Conservation (phyloP, 2,329 filamentous ascomycete species). For the Mycosphaerella sp. region DNA sequence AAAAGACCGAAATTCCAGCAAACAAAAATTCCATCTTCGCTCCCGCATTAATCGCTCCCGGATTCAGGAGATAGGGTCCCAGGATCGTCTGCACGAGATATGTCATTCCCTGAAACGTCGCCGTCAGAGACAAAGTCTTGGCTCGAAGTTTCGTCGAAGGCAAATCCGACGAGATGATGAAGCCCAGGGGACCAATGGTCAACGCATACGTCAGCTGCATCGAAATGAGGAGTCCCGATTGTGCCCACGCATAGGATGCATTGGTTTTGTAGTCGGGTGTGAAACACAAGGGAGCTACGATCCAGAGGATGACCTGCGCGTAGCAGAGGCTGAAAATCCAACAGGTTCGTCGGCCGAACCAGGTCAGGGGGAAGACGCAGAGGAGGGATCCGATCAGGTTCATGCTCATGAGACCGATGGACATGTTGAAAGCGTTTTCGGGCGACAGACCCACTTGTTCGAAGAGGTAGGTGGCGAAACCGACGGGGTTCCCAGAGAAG, state of each 20-base stretch:
- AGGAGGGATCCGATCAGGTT: background rate
- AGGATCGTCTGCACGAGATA: background rate
- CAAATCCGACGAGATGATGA: background rate
- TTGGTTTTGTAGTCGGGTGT: background rate
- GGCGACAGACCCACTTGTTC: conserved; percentile 1
- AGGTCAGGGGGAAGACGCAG: background rate
- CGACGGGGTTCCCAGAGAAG: background rate
- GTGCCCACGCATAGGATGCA: background rate
- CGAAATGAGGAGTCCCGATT: conserved; percentile 4
- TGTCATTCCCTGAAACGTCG: background rate
- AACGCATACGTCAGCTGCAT: conserved; percentile 1
- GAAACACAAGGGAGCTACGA: background rate
- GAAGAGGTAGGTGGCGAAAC: conserved; percentile 3
- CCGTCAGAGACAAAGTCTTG: background rate
- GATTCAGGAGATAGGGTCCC: conserved; percentile 2
- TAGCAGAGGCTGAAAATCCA: conserved; percentile 4
- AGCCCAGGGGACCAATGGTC: background rate
- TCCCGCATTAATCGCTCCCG: background rate
- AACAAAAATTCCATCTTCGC: conserved; percentile 3
- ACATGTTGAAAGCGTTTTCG: conserved; percentile 3
- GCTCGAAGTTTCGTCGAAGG: conserved; percentile 1
- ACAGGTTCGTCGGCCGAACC: conserved; percentile 1
- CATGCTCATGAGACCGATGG: conserved; percentile 4
- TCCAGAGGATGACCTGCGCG: background rate
- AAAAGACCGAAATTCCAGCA: background rate